Evolutionary conservation across 2,329 filamentous ascomycete genomes (phyloP).

Genomic region (Paecilomyces variotii): DNA sequence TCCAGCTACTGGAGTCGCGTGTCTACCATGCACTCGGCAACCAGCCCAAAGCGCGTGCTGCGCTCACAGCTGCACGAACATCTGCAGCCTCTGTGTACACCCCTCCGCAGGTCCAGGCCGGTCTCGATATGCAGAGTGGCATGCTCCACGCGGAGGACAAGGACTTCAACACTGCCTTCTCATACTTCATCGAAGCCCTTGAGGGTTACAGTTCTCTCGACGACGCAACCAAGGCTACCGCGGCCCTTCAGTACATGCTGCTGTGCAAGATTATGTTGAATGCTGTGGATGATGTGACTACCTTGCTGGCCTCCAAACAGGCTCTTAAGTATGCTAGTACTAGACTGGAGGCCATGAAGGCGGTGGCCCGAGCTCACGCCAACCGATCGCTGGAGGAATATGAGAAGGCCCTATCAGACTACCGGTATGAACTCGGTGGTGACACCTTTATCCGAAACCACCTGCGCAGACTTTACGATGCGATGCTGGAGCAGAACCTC

Average conservation of each 20-base stretch:
- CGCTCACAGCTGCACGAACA: constrained; percentile 86
- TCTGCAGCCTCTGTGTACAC: constrained; percentile 97
- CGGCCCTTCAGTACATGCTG: constrained; percentile 97
- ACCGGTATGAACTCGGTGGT: constrained; percentile 86
- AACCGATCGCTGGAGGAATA: constrained; percentile 97
- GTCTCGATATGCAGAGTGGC: constrained; percentile 97
- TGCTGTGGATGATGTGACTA: constrained; percentile 88
- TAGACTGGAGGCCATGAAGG: constrained; percentile 98
- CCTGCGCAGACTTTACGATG: constrained; percentile 89
- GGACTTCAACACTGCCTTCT: constrained; percentile 98
- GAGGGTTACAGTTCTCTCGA: constrained; percentile 95
- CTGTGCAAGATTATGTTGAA: constrained; percentile 99
- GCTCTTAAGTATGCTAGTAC: constrained; percentile 93
- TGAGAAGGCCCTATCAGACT: constrained; percentile 81
- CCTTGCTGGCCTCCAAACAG: constrained; percentile 91
- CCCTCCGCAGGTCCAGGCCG: constrained; percentile 86
- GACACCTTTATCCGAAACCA: constrained; percentile 97
- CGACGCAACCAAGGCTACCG: constrained; percentile 81
- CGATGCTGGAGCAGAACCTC: constrained; percentile 98
- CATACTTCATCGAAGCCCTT: constrained; percentile 98
- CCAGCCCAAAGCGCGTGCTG: constrained; percentile 89
- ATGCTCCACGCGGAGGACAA: constrained; percentile 98
- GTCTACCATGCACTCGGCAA: constrained; percentile 98
- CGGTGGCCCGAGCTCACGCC: constrained; percentile 87
- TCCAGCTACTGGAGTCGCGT: constrained; percentile 91